These are phyloP conservation scores for Colletotrichum sp. DNA, from an alignment of 2,329 filamentous ascomycete species.

Conservation along the genomic window DNA sequence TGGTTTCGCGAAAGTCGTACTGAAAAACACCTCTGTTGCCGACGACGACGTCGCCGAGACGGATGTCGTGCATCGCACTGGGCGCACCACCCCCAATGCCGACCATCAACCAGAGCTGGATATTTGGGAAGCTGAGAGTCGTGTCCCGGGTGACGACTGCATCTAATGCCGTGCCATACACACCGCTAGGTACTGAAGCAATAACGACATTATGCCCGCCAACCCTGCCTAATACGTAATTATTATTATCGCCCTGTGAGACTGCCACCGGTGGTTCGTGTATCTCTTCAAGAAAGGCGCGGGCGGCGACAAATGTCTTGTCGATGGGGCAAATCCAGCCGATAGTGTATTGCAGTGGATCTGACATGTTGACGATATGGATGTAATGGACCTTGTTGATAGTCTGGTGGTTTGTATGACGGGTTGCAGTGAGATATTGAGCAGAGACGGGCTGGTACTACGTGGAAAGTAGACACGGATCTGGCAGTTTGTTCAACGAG, in stretches of 20 bases:
- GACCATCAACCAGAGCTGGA: slow-evolving; percentile 20
- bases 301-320: neutral
- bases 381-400: neutral
- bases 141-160: no score
- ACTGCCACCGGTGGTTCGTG: neutral
- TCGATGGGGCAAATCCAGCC: neutral
- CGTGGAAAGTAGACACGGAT: no score
- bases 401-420: no score
- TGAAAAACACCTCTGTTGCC: no score
- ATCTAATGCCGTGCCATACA: no score
- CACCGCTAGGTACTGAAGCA: no score
- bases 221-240: no score
- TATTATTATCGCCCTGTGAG: no score
- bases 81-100: slow-evolving; percentile 38
- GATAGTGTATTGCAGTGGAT: neutral
- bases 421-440: no score
- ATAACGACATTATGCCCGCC: slow-evolving; percentile 32
- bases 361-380: neutral
- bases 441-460: no score
- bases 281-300: neutral
- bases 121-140: neutral
- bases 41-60: slow-evolving; percentile 23
- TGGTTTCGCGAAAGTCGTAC: no score
- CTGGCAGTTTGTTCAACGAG: accelerated
- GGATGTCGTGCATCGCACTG: slow-evolving; percentile 34